Conservation (phyloP, 2,329 filamentous ascomycete species). For the Colletotrichum sojae region DNA sequence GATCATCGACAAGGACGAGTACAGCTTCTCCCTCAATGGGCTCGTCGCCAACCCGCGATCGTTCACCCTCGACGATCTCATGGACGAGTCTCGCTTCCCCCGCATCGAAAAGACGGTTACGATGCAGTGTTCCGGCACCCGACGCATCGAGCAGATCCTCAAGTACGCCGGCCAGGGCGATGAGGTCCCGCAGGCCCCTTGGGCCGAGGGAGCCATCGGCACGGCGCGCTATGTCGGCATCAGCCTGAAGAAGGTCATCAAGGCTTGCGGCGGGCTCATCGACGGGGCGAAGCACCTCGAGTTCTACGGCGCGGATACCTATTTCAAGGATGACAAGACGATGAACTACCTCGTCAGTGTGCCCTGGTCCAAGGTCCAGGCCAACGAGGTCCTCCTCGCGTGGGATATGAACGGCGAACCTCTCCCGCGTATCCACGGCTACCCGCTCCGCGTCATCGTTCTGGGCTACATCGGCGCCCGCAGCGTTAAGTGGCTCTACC, state of each 20-base stretch:
- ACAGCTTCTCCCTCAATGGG: constrained; percentile 69
- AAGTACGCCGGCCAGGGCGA: constrained; percentile 78
- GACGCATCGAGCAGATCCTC: constrained; percentile 77
- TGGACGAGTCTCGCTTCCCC: constrained; percentile 72
- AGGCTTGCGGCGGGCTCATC: constrained; percentile 74
- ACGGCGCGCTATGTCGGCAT: constrained; percentile 75
- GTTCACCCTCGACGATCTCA: constrained; percentile 72
- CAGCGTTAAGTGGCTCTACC: constrained; percentile 75
- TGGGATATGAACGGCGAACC: constrained; percentile 81
- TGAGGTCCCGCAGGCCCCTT: constrained; percentile 68
- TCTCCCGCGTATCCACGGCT: constrained; percentile 76
- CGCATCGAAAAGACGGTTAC: constrained; percentile 71
- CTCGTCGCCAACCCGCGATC: constrained; percentile 71
- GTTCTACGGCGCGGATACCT: constrained; percentile 79
- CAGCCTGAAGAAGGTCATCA: constrained; percentile 78
- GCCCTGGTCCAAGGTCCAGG: constrained; percentile 77
- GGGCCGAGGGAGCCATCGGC: constrained; percentile 78
- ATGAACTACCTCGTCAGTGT: constrained; percentile 79
- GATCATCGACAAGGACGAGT: constrained; percentile 70
- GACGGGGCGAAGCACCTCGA: constrained; percentile 73
- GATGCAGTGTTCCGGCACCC: constrained; percentile 78
- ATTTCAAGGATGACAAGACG: constrained; percentile 76
- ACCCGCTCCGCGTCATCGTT: constrained; percentile 73
- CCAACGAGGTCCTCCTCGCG: constrained; percentile 75
- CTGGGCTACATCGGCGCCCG: constrained; percentile 77